A percentile compares a stretch with the other conserved stretches of the same genome.
Conservation (phyloP, 768 basidiomycete species). For the Boletales sp. region DNA sequence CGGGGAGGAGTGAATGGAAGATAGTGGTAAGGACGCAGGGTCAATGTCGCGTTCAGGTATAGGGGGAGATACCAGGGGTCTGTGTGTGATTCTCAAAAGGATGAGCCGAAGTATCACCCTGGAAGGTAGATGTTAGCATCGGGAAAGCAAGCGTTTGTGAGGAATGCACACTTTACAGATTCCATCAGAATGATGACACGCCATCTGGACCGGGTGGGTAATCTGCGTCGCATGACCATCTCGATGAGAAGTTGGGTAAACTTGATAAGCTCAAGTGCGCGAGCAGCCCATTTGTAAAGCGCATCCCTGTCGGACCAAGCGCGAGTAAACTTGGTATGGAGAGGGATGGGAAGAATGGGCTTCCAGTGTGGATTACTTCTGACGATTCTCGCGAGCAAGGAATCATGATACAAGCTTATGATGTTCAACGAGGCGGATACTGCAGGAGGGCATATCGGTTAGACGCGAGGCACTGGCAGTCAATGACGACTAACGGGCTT, state of each 20-base stretch:
- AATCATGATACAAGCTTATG: slow-evolving; percentile 93
- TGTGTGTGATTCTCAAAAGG: slow-evolving; percentile 68
- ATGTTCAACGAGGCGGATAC: slow-evolving; percentile 87
- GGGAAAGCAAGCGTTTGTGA: not conserved
- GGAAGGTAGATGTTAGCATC: slow-evolving; percentile 11
- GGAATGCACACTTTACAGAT: slow-evolving; percentile 66
- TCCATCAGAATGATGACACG: slow-evolving; percentile 76
- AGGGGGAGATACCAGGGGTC: slow-evolving; percentile 73
- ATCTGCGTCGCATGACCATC: slow-evolving; percentile 78
- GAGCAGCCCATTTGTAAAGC: slow-evolving; percentile 76
- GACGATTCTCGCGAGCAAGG: slow-evolving; percentile 69
- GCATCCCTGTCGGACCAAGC: slow-evolving; percentile 73
- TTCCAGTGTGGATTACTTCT: slow-evolving; percentile 64
- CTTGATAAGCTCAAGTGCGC: slow-evolving; percentile 69
- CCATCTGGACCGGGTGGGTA: slow-evolving; percentile 66
- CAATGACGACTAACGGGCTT: slow-evolving; percentile 71
- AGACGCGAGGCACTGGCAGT: slow-evolving; percentile 11
- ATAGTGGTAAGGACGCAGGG: slow-evolving; percentile 58
- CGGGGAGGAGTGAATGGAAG: slow-evolving; percentile 53
- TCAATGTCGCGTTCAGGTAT: slow-evolving; percentile 89
- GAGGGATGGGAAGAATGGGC: slow-evolving; percentile 69
- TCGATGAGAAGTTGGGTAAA: slow-evolving; percentile 85
- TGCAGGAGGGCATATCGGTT: slow-evolving; percentile 31
- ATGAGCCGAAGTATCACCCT: slow-evolving; percentile 75
- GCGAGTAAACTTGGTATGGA: slow-evolving; percentile 86